Base-by-base conservation (phyloP, 1,139 yeast genomes). In the Magnusiomyces tetraspermus region DNA sequence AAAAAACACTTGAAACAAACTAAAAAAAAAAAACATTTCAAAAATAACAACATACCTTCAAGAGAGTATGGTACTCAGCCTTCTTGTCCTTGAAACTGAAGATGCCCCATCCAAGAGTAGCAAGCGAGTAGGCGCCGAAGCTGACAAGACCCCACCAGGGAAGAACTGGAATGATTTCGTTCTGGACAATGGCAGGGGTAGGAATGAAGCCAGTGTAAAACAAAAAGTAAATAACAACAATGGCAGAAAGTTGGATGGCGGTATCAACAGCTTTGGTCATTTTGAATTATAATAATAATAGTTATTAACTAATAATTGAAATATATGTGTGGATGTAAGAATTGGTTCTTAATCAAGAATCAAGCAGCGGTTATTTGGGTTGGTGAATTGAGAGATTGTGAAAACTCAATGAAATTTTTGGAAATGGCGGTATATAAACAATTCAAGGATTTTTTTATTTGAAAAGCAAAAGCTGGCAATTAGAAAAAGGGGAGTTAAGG, bases 211-310 rank as follows among this genome's bases (percentile, higher is more conserved):
- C 82, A 22, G 74, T 61, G 59, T 67, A 69, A 38, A 83, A 71
- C 1, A 81, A 77, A 61, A 77, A 71, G 70, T 84, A 83, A 2
- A 81, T 62, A 1, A 83, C 77, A 6, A 77, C 67, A 37, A 74
- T 61, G 17, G 55, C 55, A 15, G 78, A 72, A 59, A 81, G 73
- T 11, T 75, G 66, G 58, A 78, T 70, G 44, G 71, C 71, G 10
- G 88, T 74, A 63, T 83, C 85, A 30, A 83, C 77, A 51, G 88
- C 87, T 66, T 80, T 82, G 30, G 89, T 82, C 90, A 83, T 83
- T 52, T 28, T 55, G 53, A 37, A 30, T n/a, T n/a, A n/a, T n/a
- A 8, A 30, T 30, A 8, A 30, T 30, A 30, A 30, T 8, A 30
- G 33, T 30, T 8, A 30, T 30, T 30, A 13, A 30, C 13, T 30